phyloP scores from a whole-genome alignment of 2,329 filamentous ascomycete genomes.

The Alternaria sp. region DNA sequence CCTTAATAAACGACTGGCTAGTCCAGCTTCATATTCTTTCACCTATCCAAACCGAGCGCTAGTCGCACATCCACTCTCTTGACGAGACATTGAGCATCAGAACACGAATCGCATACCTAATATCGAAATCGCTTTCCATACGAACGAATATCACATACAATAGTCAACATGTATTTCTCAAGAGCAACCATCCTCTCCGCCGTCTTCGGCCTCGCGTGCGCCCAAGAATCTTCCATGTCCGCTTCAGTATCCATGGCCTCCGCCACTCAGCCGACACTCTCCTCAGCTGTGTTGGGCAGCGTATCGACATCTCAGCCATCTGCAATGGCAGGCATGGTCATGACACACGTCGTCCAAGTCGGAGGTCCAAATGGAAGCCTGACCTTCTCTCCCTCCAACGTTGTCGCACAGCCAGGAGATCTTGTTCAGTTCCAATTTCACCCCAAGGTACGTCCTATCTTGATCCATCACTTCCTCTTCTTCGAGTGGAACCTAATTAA shows the following conservation, averaged over 20 bases:
- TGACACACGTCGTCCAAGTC: slow-evolving; percentile 71
- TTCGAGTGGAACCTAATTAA: slow-evolving; percentile 18
- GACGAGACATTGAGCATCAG: slow-evolving; percentile 24
- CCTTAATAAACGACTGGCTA: slow-evolving; percentile 50
- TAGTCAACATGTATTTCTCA: slow-evolving; percentile 47
- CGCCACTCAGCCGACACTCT: slow-evolving; percentile 4
- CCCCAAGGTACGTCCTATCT: slow-evolving; percentile 49
- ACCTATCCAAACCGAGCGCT: slow-evolving; percentile 40
- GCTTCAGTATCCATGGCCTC: slow-evolving; percentile 4
- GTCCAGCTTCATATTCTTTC: slow-evolving; percentile 38
- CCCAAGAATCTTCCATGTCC: slow-evolving; percentile 24
- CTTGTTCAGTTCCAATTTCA: slow-evolving; percentile 64
- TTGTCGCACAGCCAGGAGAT: slow-evolving; percentile 69
- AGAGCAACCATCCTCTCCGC: slow-evolving; percentile 42
- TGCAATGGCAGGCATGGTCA: slow-evolving; percentile 28
- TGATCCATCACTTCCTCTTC: no score
- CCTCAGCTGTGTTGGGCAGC: slow-evolving; percentile 1
- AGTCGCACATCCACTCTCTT: slow-evolving; percentile 48
- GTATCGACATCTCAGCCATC: not conserved
- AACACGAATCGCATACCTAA: slow-evolving; percentile 38
- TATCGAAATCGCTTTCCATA: slow-evolving; percentile 10
- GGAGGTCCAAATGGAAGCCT: slow-evolving; percentile 62
- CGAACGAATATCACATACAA: slow-evolving; percentile 13
- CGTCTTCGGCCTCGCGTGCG: slow-evolving; percentile 42
- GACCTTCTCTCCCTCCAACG: slow-evolving; percentile 71